Percentiles rank a stretch among this genome's conserved stretches.
Evolutionary conservation across 768 basidiomycete species (phyloP).

Genomic region (Tylopilus balloui): DNA sequence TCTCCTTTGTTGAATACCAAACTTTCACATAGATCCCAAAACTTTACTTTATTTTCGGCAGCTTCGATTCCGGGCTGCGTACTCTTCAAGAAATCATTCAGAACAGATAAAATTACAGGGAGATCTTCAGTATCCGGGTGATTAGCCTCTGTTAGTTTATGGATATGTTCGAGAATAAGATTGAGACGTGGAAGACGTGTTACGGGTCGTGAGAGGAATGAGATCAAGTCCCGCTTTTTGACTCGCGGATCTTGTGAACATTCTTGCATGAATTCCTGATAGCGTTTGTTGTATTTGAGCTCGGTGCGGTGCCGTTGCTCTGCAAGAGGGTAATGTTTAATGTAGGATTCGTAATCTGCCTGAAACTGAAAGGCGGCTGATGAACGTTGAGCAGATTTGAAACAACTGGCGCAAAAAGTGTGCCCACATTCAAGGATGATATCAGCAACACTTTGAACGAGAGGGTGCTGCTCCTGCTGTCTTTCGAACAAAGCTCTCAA

Average conservation of each 20-base stretch:
- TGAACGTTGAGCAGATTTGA: slow-evolving; percentile 17
- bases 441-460: slow-evolving; percentile 80
- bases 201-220: slow-evolving; percentile 81
- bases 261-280: slow-evolving; percentile 61
- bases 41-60: slow-evolving; percentile 88
- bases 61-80: slow-evolving; percentile 88
- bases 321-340: slow-evolving; percentile 84
- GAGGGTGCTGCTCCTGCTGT: slow-evolving; percentile 80
- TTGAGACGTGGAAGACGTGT: slow-evolving; percentile 82
- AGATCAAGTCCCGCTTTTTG: slow-evolving; percentile 71
- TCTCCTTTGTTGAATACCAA: slow-evolving; percentile 74
- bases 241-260: slow-evolving; percentile 61
- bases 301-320: slow-evolving; percentile 80
- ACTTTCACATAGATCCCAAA: slow-evolving; percentile 76
- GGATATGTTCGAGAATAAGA: slow-evolving; percentile 65
- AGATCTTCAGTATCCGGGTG: slow-evolving; percentile 78
- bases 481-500: slow-evolving; percentile 70
- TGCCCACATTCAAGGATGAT: slow-evolving; percentile 73
- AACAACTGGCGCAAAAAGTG: neutral
- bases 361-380: slow-evolving; percentile 45
- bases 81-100: slow-evolving; percentile 73
- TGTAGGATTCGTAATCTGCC: slow-evolving; percentile 70
- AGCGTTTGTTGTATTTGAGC: slow-evolving; percentile 60
- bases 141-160: slow-evolving; percentile 63
- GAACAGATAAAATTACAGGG: slow-evolving; percentile 62